Base-by-base conservation (phyloP, 345 rosid species). In the Boechera stricta region DNA sequence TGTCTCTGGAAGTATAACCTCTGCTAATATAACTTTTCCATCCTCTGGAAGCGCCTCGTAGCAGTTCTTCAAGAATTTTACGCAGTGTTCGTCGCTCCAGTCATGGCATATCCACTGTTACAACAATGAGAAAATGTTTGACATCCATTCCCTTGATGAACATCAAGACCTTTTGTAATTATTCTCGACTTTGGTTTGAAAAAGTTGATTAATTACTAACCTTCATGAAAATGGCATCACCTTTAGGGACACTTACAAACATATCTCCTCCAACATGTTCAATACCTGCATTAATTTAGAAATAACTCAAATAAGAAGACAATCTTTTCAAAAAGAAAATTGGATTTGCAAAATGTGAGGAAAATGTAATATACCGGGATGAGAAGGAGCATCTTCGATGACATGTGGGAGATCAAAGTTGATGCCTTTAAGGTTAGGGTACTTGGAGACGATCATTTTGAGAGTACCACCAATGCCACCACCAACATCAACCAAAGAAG, bases 141-240 rank as follows among this genome's bases (percentile, higher is more conserved):
- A 48, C 42, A 75, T 36, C 2, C 7, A 2, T 41, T 54, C 8
- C 0, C 18, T 56, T 44, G 26, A 31, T 33, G 9, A 28, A 48
- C 28, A 72, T 16, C 16, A 16, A 21, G 24, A 24, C 0, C 36
- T 39, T 41, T 41, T 2, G 7, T 42, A 31, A 1, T 16, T 32
- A 64, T 8, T 10, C 32, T 54, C 31, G 7, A 18, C 44, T 52
- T 73, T 41, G 44, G 45, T 9, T 7, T 36, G 3, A 5, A 35
- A 31, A 51, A 7, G 10, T 0, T 48, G 11, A 4, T 31, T 28
- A 21, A 28, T 12, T 56, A 66, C 85, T 75, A 44, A 94, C 97
- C 93, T 94, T 91, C 93, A 91, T 90, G 93, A 91, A 91, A 61
- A 90, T 87, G 72, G 97, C 96, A 61, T 94, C 97, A 49, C 85